Base-by-base conservation (phyloP, 2,329 filamentous ascomycete genomes). In the Ophiostoma angusticollis region DNA sequence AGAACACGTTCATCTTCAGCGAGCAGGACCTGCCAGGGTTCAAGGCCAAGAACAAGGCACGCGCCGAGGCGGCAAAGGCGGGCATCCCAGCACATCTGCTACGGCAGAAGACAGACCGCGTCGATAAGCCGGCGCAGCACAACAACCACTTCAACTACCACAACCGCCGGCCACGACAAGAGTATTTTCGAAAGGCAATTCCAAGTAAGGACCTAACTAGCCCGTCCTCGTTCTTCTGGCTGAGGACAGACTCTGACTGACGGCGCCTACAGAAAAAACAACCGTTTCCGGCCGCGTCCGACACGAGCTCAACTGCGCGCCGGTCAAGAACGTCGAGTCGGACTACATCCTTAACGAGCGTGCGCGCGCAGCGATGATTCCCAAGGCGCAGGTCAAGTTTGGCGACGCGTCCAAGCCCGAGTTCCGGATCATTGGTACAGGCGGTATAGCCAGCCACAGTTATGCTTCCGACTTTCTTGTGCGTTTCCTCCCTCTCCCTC, bases 11-110 rank as follows among this genome's bases (percentile, higher is more conserved):
- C 55, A 67, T 96, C 41, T 98, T 98, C 55, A 86, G 82, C 29
- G 91, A 98, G 60, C 86, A 93, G 57, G 85, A 96, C 53, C 70
- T 94, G 17, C 83, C 86, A 1, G 84, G 84, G 27, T 86, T 78
- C 61, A 72, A 72, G 49, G 64, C 65, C 14, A 72, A 69, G 55
- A 72, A 71, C 52, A 71, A 67, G 50, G 60, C 61, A 34, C 65
- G 69, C 36, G 64, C 67, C n/a, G 68, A 74, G 38, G 68, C 70
- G 8, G 61, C 71, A 4, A 70, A 67, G 31, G 68, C 65, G 14
- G 70, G 75, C 37, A 74, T 80, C 43, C 75, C 75, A 5, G 60
- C 67, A 5, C 68, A 73, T 25, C 60, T 79, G 19, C 54, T 72
- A 45, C 62, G 65, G 14, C 37, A 45, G 28, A 42, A 41, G 30